A percentile compares a stretch with the other conserved stretches of the same genome.
These are phyloP conservation scores for Ganoderma multipileum DNA, from an alignment of 1,284 basidiomycete species.

Conservation along the genomic window DNA sequence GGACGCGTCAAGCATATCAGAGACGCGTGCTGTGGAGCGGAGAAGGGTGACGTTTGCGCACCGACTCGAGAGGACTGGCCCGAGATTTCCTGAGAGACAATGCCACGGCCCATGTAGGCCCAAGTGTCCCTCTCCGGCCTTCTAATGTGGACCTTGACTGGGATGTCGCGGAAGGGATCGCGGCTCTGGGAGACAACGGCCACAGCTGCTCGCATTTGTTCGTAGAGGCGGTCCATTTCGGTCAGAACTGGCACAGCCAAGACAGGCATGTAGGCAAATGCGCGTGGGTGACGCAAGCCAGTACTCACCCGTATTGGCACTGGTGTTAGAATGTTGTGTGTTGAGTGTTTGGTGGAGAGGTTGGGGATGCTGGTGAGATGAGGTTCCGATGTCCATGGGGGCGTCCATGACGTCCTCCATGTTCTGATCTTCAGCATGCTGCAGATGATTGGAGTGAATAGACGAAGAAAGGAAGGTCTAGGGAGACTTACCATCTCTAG, in stretches of 20 bases:
- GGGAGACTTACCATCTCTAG: slow-evolving; percentile 23
- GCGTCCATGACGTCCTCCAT: slow-evolving; percentile 34
- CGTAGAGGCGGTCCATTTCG: slow-evolving; percentile 32
- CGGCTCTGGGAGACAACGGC: slow-evolving; percentile 28
- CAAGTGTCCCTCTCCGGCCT: slow-evolving; percentile 80
- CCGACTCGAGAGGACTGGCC: slow-evolving; percentile 80
- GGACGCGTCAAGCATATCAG: slow-evolving; percentile 13
- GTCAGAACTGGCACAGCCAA: slow-evolving; percentile 33
- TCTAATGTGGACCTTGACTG: slow-evolving; percentile 84
- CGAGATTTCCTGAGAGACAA: slow-evolving; percentile 72
- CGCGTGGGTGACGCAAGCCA: slow-evolving; percentile 25
- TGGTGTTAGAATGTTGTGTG: not conserved
- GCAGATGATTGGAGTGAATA: not conserved
- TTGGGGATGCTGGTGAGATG: slow-evolving; percentile 20
- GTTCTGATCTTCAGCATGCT: slow-evolving; percentile 31
- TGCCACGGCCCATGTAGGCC: slow-evolving; percentile 77
- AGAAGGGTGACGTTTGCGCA: slow-evolving; percentile 44
- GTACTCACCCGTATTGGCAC: slow-evolving; percentile 24
- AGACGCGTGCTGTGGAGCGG: slow-evolving; percentile 17
- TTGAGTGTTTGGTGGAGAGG: slow-evolving; percentile 19
- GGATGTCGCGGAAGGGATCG: slow-evolving; percentile 60
- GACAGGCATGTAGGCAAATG: slow-evolving; percentile 25
- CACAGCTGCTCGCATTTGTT: slow-evolving; percentile 33
- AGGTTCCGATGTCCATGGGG: slow-evolving; percentile 28
- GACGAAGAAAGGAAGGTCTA: not conserved